Conservation (phyloP, 1,139 yeast genomes). For the Suhomyces anneliseae region DNA sequence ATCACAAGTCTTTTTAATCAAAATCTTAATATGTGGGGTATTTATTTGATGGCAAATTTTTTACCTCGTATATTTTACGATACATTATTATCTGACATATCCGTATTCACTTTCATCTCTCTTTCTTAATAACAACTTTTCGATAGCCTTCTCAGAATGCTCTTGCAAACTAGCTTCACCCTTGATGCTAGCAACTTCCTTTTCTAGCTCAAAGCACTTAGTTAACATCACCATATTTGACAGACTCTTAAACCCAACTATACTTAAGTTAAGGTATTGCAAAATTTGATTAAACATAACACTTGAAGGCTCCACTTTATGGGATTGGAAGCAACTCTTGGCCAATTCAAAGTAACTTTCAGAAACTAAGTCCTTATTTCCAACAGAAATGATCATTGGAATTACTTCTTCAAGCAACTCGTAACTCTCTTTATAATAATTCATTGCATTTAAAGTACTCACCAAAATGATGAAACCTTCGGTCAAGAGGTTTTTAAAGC, state of each 20-base stretch:
- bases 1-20: too few species aligned
- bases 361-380: slow-evolving; percentile 34
- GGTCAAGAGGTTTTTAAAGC: slow-evolving; percentile 36
- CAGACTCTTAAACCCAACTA: slow-evolving; percentile 43
- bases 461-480: slow-evolving; percentile 44
- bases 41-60: neutral
- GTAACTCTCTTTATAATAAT: slow-evolving; percentile 36
- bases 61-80: neutral
- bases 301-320: slow-evolving; percentile 13
- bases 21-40: too few species aligned
- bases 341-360: slow-evolving; percentile 42
- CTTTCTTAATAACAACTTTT: slow-evolving; percentile 28
- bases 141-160: slow-evolving; percentile 36
- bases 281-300: slow-evolving; percentile 27
- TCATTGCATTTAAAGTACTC: slow-evolving; percentile 37
- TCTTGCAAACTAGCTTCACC: slow-evolving; percentile 27
- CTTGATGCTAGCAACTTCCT: slow-evolving; percentile 30
- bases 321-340: slow-evolving; percentile 22
- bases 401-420: slow-evolving; percentile 35
- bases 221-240: slow-evolving; percentile 29
- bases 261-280: slow-evolving; percentile 39
- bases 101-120: slow-evolving; percentile 34
- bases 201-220: slow-evolving; percentile 33
- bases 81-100: slow-evolving; percentile 4
- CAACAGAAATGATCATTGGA: slow-evolving; percentile 40